Percentiles rank a stretch among this genome's conserved stretches.
phyloP scores from a whole-genome alignment of 345 rosid genomes.

The Citrus sinensis region DNA sequence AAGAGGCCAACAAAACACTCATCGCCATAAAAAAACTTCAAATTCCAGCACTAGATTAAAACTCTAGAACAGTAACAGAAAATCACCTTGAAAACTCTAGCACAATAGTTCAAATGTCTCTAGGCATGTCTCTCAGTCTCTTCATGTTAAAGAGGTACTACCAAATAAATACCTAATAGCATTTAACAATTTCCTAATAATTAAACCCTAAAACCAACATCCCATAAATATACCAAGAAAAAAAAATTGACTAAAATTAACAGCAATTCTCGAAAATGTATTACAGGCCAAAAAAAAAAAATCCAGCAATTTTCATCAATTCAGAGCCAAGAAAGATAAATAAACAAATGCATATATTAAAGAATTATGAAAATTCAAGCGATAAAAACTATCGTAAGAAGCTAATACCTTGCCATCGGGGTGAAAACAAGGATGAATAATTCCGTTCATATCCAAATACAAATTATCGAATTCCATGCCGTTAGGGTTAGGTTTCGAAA shows the following conservation, averaged over 20 bases:
- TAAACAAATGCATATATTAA: not conserved
- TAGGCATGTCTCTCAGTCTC: not conserved
- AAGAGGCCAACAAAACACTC: not conserved
- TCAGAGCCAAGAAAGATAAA: not conserved
- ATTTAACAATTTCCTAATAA: not conserved
- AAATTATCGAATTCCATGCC: slow-evolving; percentile 85
- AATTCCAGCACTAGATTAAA: not conserved
- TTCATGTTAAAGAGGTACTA: not conserved
- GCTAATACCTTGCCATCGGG: slow-evolving; percentile 79
- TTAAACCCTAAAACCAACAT: not conserved
- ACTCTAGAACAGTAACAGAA: no score
- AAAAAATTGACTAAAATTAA: not conserved
- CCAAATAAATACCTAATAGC: no score
- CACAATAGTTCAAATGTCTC: not conserved
- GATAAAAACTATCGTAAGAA: not conserved
- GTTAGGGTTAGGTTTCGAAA: slow-evolving; percentile 85
- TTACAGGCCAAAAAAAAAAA: not conserved
- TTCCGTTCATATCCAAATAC: slow-evolving; percentile 94
- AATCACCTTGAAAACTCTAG: not conserved
- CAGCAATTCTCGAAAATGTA: not conserved
- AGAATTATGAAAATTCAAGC: not conserved
- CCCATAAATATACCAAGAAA: not conserved
- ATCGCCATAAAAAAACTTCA: not conserved
- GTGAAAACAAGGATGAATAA: slow-evolving; percentile 95
- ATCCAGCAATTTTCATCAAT: not conserved